Conservation (phyloP, 2,329 filamentous ascomycete species). For the Endocalyx cinctus region DNA sequence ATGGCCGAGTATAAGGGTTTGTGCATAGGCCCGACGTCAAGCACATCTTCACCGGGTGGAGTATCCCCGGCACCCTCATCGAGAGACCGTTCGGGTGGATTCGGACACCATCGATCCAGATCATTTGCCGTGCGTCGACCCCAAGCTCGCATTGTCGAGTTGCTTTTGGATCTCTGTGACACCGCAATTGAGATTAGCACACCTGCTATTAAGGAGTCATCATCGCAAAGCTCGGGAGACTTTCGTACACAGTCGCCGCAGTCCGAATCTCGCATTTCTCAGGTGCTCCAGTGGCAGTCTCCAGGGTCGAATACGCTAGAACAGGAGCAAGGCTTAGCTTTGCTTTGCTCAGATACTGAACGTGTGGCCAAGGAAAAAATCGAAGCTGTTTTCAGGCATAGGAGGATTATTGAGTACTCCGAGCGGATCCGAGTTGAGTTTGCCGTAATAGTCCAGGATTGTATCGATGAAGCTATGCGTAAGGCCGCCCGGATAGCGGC, state of each 20-base stretch:
- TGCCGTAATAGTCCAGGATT: slow-evolving; percentile 87
- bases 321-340: slow-evolving; percentile 82
- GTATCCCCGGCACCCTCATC: slow-evolving; percentile 68
- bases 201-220: slow-evolving; percentile 83
- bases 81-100: slow-evolving; percentile 67
- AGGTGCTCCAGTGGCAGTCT: slow-evolving; percentile 95
- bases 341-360: slow-evolving; percentile 88
- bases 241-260: slow-evolving; percentile 92
- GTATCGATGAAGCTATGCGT: slow-evolving; percentile 84
- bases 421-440: slow-evolving; percentile 95
- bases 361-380: slow-evolving; percentile 81
- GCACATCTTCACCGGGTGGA: slow-evolving; percentile 66
- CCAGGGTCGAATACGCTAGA: slow-evolving; percentile 87
- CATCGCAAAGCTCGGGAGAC: slow-evolving; percentile 63
- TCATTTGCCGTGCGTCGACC: slow-evolving; percentile 91
- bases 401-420: slow-evolving; percentile 90
- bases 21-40: slow-evolving; percentile 71
- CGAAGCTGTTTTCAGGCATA: slow-evolving; percentile 86
- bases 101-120: slow-evolving; percentile 74
- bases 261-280: slow-evolving; percentile 89
- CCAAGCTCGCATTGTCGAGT: slow-evolving; percentile 86
- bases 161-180: slow-evolving; percentile 91
- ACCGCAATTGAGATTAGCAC: slow-evolving; percentile 93
- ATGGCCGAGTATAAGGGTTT: slow-evolving; percentile 83
- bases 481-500: slow-evolving; percentile 87